Evolutionary conservation across 805 yeast species (phyloP), one percentile per base, ranked within the genome.

Genomic region (Komagataella ulmi): DNA sequence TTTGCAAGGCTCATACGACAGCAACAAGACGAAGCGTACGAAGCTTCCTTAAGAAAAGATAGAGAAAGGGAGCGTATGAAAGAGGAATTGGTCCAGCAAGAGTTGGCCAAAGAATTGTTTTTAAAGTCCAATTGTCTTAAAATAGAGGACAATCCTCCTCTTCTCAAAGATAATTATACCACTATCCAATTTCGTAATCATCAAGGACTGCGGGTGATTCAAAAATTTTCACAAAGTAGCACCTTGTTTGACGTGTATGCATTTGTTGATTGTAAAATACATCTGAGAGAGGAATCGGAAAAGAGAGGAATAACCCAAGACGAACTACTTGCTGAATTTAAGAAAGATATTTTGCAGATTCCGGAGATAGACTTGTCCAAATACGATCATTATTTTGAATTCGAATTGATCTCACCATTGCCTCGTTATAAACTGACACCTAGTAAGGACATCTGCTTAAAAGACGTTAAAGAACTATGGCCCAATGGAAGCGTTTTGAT

Each of bases 11-110:
- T 75, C 24, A 66, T 85, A 17, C 74, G 79, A 56, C 75, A 77
- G 57, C 74, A 79, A 55, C 93, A 85, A 62, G 88, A 85, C 57
- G 67, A 70, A 49, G 88, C 87, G 17, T 86, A 80, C 59, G 74
- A 79, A 56, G 75, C 73, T 54, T 80, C 88, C 0, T 65, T 85
- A 50, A 66, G 73, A 43, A 71, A 68, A 48, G 93, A 86, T 64
- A 72, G 69, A 56, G 57, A 71, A 46, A 80, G 82, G 58, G 40
- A 30, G 40, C 40, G 40, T 14, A 30, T 30, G 8, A 76, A 76
- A 59, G 65, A 71, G 45, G 69, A 75, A 54, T 76, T 72, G 55
- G 61, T 65, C 48, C 56, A 57, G 45, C 17, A 24, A 47, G 47
- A 52, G 24, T 53, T 54, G 45, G 56, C 56, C 49, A 57, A 60